Evolutionary conservation across 2,329 filamentous ascomycete species (phyloP).

Genomic region (Fusarium nelsonii): DNA sequence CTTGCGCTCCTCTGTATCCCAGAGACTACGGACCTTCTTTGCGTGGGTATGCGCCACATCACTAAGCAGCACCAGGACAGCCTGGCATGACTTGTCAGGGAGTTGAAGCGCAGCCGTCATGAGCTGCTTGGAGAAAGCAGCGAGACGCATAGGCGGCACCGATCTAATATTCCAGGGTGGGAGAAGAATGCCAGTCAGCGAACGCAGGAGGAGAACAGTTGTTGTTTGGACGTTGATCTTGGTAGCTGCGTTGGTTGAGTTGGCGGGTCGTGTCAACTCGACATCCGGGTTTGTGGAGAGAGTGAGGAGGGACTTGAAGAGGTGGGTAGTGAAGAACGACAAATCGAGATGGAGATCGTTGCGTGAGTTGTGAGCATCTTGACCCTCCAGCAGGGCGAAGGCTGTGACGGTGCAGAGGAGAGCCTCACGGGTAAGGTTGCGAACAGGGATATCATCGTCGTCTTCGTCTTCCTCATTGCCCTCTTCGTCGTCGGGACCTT

Average conservation of each 20-base stretch:
- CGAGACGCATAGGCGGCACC: constrained; percentile 85
- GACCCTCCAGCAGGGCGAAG: constrained; percentile 93
- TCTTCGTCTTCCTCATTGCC: constrained; percentile 59
- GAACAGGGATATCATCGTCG: constrained; percentile 62
- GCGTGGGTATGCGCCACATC: constrained; percentile 85
- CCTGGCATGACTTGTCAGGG: constrained; percentile 88
- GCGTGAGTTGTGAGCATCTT: constrained; percentile 89
- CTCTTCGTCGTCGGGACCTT: constrained; percentile 57
- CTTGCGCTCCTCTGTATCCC: constrained; percentile 93
- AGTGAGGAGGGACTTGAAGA: constrained; percentile 86
- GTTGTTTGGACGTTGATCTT: constrained; percentile 96
- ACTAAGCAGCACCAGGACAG: constrained; percentile 80
- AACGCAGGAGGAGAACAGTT: constrained; percentile 89
- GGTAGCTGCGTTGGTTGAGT: constrained; percentile 58
- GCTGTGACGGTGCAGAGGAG: constrained; percentile 96
- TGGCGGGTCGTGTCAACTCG: constrained; percentile 73
- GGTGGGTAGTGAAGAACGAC: constrained; percentile 93
- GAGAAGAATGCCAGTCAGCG: constrained; percentile 83
- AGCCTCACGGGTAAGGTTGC: constrained; percentile 86
- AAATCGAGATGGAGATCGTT: constrained; percentile 88
- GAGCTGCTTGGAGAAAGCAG: constrained; percentile 92
- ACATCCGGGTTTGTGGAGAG: constrained; percentile 87
- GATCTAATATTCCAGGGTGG: constrained; percentile 79
- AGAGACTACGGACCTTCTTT: constrained; percentile 84
- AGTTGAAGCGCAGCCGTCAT: constrained; percentile 85